phyloP scores from a whole-genome alignment of 164 flowering plant species.

The Magnolia kwangsiensis region DNA sequence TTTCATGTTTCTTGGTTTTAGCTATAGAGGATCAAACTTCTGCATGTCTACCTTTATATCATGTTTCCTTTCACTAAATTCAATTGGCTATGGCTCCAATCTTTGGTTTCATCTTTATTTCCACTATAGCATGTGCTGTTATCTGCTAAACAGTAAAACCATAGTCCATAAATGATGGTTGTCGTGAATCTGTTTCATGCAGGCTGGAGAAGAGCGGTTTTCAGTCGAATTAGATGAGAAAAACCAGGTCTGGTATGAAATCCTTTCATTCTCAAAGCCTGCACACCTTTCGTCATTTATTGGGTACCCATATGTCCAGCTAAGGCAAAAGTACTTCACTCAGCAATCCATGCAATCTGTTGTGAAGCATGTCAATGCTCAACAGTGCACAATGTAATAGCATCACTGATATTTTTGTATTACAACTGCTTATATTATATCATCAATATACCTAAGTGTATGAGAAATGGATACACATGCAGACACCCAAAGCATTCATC shows the following conservation, averaged over 20 bases:
- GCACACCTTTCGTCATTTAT: conserved; percentile 64
- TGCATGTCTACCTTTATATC: not conserved
- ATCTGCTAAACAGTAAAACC: too few species aligned
- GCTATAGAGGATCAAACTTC: not conserved
- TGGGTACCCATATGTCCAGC: conserved; percentile 70
- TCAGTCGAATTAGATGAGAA: conserved; percentile 80
- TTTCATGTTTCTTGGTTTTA: not conserved
- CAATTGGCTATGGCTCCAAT: not conserved
- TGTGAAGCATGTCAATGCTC: conserved; percentile 34
- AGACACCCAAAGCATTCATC: not conserved
- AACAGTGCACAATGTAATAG: conserved; percentile 5
- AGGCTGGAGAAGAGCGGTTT: conserved; percentile 97
- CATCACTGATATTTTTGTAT: not conserved
- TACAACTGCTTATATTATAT: not conserved
- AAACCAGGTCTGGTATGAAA: conserved; percentile 91
- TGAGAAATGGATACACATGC: not conserved
- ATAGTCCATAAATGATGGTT: not conserved
- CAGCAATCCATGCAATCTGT: conserved; percentile 55
- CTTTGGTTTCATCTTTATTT: not conserved
- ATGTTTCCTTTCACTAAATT: not conserved
- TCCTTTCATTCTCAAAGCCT: conserved; percentile 87
- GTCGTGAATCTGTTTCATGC: conserved; percentile 13
- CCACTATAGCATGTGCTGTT: not conserved
- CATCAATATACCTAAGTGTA: not conserved
- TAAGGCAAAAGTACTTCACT: conserved; percentile 75